phyloP scores from a whole-genome alignment of 192 early-diverging fungal genomes.

The Coemansia sp. region DNA sequence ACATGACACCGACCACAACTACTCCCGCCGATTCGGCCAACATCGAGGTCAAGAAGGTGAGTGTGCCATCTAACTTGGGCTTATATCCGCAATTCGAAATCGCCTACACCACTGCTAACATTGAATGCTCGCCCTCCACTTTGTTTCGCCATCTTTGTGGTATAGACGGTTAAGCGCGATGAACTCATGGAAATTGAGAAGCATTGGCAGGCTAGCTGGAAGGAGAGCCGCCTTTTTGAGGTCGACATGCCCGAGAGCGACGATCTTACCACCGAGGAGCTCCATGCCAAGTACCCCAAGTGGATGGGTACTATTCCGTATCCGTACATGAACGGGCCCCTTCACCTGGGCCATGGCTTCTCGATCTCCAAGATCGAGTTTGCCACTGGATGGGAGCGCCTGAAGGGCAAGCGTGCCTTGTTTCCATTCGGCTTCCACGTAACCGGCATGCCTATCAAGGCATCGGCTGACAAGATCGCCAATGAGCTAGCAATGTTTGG shows the following conservation, averaged over 20 bases:
- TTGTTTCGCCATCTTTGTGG: neutral
- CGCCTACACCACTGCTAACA: neutral
- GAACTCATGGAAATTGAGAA: slow-evolving; percentile 72
- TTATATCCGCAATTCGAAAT: neutral
- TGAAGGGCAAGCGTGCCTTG: slow-evolving; percentile 88
- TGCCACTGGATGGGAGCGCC: slow-evolving; percentile 87
- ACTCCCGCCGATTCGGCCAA: neutral
- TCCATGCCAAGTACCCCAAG: slow-evolving; percentile 75
- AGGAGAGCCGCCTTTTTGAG: slow-evolving; percentile 74
- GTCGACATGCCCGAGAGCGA: slow-evolving; percentile 72
- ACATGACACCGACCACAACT: neutral
- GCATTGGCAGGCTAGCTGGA: slow-evolving; percentile 77
- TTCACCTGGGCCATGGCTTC: slow-evolving; percentile 97
- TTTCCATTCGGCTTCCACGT: slow-evolving; percentile 98
- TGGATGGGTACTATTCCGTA: slow-evolving; percentile 94
- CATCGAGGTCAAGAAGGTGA: neutral
- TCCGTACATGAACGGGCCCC: slow-evolving; percentile 93
- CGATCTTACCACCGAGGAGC: slow-evolving; percentile 53
- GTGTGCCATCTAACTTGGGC: neutral
- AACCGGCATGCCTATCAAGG: slow-evolving; percentile 99
- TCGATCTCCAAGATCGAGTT: slow-evolving; percentile 95
- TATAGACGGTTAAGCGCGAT: slow-evolving; percentile 73
- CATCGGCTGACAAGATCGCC: slow-evolving; percentile 56
- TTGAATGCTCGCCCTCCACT: neutral
- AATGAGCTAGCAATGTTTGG: slow-evolving; percentile 56